Evolutionary conservation across 306 rosid genomes (phyloP).

Genomic region (Arachis stenosperma): DNA sequence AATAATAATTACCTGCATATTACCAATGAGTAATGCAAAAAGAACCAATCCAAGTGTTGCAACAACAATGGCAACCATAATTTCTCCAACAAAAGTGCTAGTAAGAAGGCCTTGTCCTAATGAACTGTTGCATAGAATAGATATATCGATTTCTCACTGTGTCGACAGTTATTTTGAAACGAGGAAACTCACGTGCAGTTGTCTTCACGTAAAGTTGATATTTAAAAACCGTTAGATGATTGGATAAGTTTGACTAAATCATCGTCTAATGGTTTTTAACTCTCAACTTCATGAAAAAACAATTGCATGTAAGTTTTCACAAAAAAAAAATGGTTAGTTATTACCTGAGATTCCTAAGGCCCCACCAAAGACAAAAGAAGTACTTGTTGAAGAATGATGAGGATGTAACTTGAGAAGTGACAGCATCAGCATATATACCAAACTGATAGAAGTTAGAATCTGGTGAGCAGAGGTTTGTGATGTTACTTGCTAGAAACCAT

Average conservation of each 20-base stretch:
- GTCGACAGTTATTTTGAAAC: too few species aligned
- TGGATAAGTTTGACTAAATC: too few species aligned
- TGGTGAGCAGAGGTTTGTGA: constrained; percentile 66
- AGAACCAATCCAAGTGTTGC: constrained; percentile 89
- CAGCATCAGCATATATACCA: constrained; percentile 86
- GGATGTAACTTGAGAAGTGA: constrained; percentile 63
- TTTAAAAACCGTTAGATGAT: too few species aligned
- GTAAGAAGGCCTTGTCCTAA: constrained; percentile 88
- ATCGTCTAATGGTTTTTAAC: too few species aligned
- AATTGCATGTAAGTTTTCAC: too few species aligned
- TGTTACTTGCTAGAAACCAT: constrained; percentile 71
- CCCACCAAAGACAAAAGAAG: constrained; percentile 70
- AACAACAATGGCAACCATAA: constrained; percentile 72
- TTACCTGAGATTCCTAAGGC: constrained; percentile 77
- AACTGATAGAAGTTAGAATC: constrained; percentile 48
- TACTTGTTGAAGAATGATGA: constrained; percentile 78
- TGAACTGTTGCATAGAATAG: constrained; percentile 53
- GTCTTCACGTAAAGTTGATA: too few species aligned
- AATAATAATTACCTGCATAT: constrained; percentile 75
- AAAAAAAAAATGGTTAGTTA: too few species aligned
- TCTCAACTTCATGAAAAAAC: too few species aligned
- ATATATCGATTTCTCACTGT: too few species aligned
- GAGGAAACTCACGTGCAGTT: too few species aligned
- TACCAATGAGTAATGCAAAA: constrained; percentile 87
- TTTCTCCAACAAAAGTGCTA: constrained; percentile 88